A percentile compares a stretch with the other conserved stretches of the same genome.
These are phyloP conservation scores for Penicillium brasilianum DNA, from an alignment of 2,329 filamentous ascomycete genomes.

Conservation along the genomic window DNA sequence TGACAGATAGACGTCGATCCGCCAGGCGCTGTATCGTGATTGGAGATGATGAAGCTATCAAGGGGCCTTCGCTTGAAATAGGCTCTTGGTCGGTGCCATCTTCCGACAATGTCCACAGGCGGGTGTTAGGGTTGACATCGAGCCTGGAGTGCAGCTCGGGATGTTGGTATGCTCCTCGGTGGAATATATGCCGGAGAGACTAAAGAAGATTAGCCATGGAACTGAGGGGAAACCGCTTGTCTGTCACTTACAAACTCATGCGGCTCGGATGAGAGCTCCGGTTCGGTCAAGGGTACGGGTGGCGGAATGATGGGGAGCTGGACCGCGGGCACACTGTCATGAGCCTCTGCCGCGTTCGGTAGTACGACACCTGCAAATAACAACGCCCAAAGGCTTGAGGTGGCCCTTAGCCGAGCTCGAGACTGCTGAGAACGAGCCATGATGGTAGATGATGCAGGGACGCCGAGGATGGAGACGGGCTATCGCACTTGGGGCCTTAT, in stretches of 20 bases:
- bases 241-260: conserved; percentile 45
- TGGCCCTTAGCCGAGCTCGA: conserved; percentile 22
- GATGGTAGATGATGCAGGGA: conserved; percentile 21
- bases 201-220: conserved; percentile 23
- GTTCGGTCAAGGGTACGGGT: conserved; percentile 36
- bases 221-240: not conserved
- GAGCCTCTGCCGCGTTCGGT: conserved; percentile 29
- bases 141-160: conserved; percentile 76
- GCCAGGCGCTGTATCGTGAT: conserved; percentile 78
- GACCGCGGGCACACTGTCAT: conserved; percentile 25
- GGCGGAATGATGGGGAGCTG: conserved; percentile 41
- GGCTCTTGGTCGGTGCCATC: conserved; percentile 46
- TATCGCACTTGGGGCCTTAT: conserved; percentile 4
- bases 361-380: conserved; percentile 33
- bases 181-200: conserved; percentile 82
- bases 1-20: conserved; percentile 74
- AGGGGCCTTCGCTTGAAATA: conserved; percentile 55
- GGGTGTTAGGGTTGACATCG: conserved; percentile 69
- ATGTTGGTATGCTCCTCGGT: conserved; percentile 82
- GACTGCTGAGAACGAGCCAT: conserved; percentile 30
- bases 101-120: conserved; percentile 53
- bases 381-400: conserved; percentile 23
- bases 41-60: conserved; percentile 67
- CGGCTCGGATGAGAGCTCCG: conserved; percentile 27
- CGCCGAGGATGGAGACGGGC: conserved; percentile 21